Evolutionary conservation across 1,284 basidiomycete species (phyloP).

Genomic region (Golubevia sp.): DNA sequence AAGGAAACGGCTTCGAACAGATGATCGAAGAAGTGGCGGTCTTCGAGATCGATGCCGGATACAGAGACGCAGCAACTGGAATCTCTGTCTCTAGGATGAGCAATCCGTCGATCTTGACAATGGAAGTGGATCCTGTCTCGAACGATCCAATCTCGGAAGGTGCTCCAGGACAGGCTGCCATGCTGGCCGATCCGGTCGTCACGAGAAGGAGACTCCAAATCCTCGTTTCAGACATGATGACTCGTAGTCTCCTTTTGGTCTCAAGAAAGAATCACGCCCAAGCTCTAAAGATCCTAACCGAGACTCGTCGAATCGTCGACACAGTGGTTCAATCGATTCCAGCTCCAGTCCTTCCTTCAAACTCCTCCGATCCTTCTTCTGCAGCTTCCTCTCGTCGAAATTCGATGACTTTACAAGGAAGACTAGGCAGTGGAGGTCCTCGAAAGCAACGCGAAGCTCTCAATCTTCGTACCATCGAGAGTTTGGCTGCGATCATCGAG

Average conservation of each 20-base stretch:
- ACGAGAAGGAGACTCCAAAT: slow-evolving; percentile 47
- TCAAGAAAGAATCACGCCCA: slow-evolving; percentile 44
- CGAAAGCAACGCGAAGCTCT: slow-evolving; percentile 29
- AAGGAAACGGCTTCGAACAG: slow-evolving; percentile 16
- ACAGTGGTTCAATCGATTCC: slow-evolving; percentile 41
- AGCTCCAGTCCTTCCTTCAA: neutral
- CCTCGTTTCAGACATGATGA: slow-evolving; percentile 52
- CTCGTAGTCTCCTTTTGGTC: slow-evolving; percentile 43
- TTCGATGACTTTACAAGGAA: neutral
- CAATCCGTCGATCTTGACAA: slow-evolving; percentile 34
- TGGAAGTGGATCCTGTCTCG: slow-evolving; percentile 43
- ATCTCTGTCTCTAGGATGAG: slow-evolving; percentile 22
- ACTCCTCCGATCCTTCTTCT: neutral
- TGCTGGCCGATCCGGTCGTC: slow-evolving; percentile 42
- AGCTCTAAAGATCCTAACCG: slow-evolving; percentile 37
- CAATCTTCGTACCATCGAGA: slow-evolving; percentile 31
- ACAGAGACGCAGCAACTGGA: slow-evolving; percentile 34
- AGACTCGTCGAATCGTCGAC: slow-evolving; percentile 51
- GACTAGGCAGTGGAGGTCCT: neutral
- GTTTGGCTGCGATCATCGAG: slow-evolving; percentile 44
- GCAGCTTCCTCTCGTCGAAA: neutral
- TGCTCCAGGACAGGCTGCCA: slow-evolving; percentile 28
- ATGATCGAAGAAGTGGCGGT: slow-evolving; percentile 50
- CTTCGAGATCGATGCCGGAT: slow-evolving; percentile 44
- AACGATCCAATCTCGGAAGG: slow-evolving; percentile 33